These are phyloP conservation scores for Colletotrichum shisoi DNA, from an alignment of 2,329 filamentous ascomycete species.

Conservation along the genomic window DNA sequence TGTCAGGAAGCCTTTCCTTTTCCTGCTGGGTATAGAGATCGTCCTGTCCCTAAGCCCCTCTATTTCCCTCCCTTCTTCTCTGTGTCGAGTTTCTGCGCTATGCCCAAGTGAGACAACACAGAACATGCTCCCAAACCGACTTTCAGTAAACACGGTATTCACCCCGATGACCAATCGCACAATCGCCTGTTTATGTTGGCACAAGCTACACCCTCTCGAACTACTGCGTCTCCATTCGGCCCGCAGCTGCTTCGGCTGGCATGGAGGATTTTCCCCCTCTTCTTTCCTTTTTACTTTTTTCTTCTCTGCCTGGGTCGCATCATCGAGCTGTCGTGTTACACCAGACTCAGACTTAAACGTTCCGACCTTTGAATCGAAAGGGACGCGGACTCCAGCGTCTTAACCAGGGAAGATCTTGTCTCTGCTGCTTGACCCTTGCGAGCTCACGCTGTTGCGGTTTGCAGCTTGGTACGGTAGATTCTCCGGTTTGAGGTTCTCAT, in stretches of 20 bases:
- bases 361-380: neutral
- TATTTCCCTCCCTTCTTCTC: slow-evolving; percentile 4
- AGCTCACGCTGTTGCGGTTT: slow-evolving; percentile 32
- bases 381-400: neutral
- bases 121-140: neutral
- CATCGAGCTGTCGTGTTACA: neutral
- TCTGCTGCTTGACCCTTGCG: slow-evolving; percentile 31
- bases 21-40: neutral
- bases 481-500: slow-evolving; percentile 31
- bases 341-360: neutral
- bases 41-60: neutral
- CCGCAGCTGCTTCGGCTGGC: neutral
- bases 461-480: slow-evolving; percentile 18
- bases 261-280: neutral
- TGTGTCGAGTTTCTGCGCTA: neutral
- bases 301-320: neutral
- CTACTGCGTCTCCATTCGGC: neutral
- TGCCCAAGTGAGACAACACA: slow-evolving; percentile 1
- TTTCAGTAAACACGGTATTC: neutral
- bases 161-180: neutral
- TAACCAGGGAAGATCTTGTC: slow-evolving; percentile 29
- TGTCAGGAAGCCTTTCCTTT: slow-evolving; percentile 6
- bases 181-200: neutral
- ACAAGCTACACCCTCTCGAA: neutral
- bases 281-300: neutral